Evolutionary conservation across 345 rosid species (phyloP), one percentile per base, ranked within the genome.

Genomic region (Salix arbutifolia): DNA sequence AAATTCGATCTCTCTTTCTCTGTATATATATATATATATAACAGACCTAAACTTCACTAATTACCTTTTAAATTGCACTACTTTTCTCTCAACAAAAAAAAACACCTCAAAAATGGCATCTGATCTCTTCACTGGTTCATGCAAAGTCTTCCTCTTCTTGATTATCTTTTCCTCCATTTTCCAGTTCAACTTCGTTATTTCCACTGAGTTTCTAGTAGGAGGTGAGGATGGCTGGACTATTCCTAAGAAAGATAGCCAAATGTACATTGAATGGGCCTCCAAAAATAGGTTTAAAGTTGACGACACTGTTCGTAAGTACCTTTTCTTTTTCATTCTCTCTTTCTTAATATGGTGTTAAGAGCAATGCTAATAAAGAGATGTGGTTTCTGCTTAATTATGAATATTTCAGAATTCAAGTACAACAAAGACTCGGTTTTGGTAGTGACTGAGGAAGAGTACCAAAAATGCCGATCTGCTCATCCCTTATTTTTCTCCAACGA

Each of bases 391-490:
- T 25, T 40, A 37, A 19, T 2, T 8, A 40, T 68, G 40, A 17
- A 28, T 10, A 33, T 37, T 58, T 42, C 70, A 76, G 79, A 65
- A 2, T 77, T 90, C 85, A 83, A 84, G 85, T 88, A 91, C 82
- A 69, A 80, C 76, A 84, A 87, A 83, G 90, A 88, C 81, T 85
- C 92, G 1, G 90, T 91, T 4, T 18, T 88, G 83, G 86, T 78
- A 31, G 95, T 88, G 77, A 84, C 77, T 4, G 84, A 89, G 69
- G 95, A 81, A 30, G 95, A 91, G 85, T 89, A 89, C 85, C 75
- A 88, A n/a, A 87, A 80, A 66, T 91, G 92, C 82, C 81, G 74
- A 25, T 72, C 89, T 1, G 69, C 84, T 25, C 91, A 80, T 66
- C 93, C 96, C 0, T 40, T 78, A 0, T 83, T 88, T 81, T 89